Evolutionary conservation across 495 filamentous ascomycete species (phyloP), one percentile per base, ranked within the genome.

Genomic region (Xylaria cubensis): DNA sequence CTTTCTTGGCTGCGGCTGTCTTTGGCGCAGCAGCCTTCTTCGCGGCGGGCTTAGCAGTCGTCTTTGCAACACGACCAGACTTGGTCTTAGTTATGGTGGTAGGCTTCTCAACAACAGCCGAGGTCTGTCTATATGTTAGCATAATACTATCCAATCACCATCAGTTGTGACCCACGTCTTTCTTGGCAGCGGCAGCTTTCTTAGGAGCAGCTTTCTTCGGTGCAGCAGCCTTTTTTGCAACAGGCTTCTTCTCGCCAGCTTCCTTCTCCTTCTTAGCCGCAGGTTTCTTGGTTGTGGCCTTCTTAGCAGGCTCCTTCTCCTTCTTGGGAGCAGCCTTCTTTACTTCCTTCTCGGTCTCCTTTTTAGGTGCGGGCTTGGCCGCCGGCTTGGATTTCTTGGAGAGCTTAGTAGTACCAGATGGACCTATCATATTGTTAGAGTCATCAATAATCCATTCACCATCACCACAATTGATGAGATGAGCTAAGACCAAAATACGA

Each of bases 361-460:
- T 86, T 51, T 82, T 80, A 34, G 84, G 80, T 36, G 84, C 86
- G 51, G 88, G 81, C 75, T 83, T 82, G 50, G 80, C 76, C 68
- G 81, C 78, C 36, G 80, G 74, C 78, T 84, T 83, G 36, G 85
- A 85, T 87, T 97, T 97, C 90, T 97, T 97, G 39, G 92, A 93
- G 56, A 99, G 92, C 91, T 99, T 99, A 84, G 97, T 93, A 73
- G 94, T 92, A 53, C 96, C 96, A 59, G 96, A 98, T 67, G 93
- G 87, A 75, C 95, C 94, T 97, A 69, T 41, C 29, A 72, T 79
- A 1, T 7, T 32, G 69, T 82, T 29, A 80, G 76, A 53, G 1
- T 10, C 8, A 21, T 41, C 3, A 2, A 42, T 48, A 34, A 44
- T 24, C 9, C 26, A 44, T 41, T 13, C 17, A 8, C 4, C 17